phyloP scores from a whole-genome alignment of 129 eudicot genomes.

The Centrapalus pauciflorus region DNA sequence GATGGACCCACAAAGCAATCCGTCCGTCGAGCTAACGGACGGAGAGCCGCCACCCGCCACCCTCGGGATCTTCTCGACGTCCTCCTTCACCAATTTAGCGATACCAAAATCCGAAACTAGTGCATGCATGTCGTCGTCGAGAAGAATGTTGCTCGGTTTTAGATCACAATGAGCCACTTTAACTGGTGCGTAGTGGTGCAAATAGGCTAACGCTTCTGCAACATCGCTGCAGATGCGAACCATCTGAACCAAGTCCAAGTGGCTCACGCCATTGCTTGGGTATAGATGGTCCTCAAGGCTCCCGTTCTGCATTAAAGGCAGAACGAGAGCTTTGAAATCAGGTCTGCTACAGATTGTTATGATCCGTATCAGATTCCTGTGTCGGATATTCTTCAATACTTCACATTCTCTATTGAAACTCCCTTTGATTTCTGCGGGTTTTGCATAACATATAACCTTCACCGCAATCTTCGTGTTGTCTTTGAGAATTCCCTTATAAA shows the following conservation, averaged over 20 bases:
- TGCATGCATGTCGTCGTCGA: constrained; percentile 80
- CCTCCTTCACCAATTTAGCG: constrained; percentile 55
- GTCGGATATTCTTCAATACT: constrained; percentile 62
- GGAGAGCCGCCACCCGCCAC: constrained; percentile 29
- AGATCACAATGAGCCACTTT: constrained; percentile 93
- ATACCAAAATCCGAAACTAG: constrained; percentile 85
- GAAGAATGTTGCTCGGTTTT: constrained; percentile 84
- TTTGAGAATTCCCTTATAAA: constrained; percentile 65
- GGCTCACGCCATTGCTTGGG: constrained; percentile 35
- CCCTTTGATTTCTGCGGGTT: constrained; percentile 23
- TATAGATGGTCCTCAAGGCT: constrained; percentile 79
- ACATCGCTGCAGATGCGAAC: constrained; percentile 73
- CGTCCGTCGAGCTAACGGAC: constrained; percentile 52
- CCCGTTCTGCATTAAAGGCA: constrained; percentile 79
- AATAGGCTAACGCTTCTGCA: constrained; percentile 78
- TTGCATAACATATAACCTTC: constrained; percentile 43
- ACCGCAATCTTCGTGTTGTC: constrained; percentile 72
- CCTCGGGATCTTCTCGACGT: constrained; percentile 23
- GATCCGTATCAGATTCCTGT: constrained; percentile 73
- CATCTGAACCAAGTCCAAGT: constrained; percentile 51
- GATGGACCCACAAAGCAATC: constrained; percentile 71
- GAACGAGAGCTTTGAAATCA: constrained; percentile 82
- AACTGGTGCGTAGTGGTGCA: constrained; percentile 74
- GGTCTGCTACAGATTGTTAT: constrained; percentile 66
- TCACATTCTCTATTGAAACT: constrained; percentile 82